These are phyloP conservation scores for Macrophomina pseudophaseolina DNA, from an alignment of 2,329 filamentous ascomycete genomes.

Conservation along the genomic window DNA sequence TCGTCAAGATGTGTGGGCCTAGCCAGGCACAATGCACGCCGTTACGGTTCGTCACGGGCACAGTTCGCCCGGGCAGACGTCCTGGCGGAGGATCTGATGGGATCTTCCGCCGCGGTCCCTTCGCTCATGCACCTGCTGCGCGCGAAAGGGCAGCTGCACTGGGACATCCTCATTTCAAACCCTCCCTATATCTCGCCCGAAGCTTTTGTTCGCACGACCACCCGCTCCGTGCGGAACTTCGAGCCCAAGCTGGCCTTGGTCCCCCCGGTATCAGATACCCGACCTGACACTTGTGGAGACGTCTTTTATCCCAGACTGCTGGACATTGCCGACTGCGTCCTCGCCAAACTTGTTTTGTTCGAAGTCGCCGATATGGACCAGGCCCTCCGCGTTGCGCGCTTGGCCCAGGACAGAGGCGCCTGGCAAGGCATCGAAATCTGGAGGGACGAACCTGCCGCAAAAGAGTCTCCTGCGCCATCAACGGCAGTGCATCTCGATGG, in stretches of 20 bases:
- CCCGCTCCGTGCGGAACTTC: slow-evolving; percentile 76
- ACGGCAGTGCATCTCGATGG: not conserved
- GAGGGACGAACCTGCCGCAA: slow-evolving; percentile 59
- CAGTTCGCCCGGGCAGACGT: slow-evolving; percentile 20
- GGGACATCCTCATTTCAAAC: slow-evolving; percentile 75
- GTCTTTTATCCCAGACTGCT: slow-evolving; percentile 74
- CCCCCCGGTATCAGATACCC: slow-evolving; percentile 24
- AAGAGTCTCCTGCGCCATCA: no score
- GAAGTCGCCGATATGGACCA: slow-evolving; percentile 76
- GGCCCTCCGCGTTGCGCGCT: slow-evolving; percentile 67
- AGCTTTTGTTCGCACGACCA: slow-evolving; percentile 67
- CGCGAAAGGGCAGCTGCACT: slow-evolving; percentile 2
- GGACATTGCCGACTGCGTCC: slow-evolving; percentile 55
- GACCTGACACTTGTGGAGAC: slow-evolving; percentile 42
- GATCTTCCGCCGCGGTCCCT: not conserved
- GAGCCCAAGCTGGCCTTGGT: slow-evolving; percentile 85
- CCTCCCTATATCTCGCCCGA: slow-evolving; percentile 83
- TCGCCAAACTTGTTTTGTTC: slow-evolving; percentile 65
- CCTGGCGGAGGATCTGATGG: not conserved
- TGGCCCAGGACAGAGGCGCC: slow-evolving; percentile 35
- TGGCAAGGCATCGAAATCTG: slow-evolving; percentile 67
- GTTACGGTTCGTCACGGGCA: slow-evolving; percentile 20
- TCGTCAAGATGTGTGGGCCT: slow-evolving; percentile 69
- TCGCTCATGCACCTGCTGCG: slow-evolving; percentile 10
- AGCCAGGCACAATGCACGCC: slow-evolving; percentile 62